A percentile compares a stretch with the other conserved stretches of the same genome.
phyloP scores from a whole-genome alignment of 2,329 filamentous ascomycete genomes.

The Hypoxylon sp. region DNA sequence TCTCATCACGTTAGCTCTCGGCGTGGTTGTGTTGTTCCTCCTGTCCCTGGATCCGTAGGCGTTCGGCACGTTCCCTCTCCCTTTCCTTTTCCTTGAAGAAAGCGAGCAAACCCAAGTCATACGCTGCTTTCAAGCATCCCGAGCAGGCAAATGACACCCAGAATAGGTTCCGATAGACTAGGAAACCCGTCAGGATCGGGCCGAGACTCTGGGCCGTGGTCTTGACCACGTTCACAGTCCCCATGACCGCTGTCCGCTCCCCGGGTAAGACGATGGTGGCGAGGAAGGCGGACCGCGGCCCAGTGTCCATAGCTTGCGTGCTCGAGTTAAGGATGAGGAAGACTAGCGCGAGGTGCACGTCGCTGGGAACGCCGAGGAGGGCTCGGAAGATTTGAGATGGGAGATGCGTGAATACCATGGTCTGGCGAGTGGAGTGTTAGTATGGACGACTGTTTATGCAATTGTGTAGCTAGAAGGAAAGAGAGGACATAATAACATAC shows the following conservation, averaged over 20 bases:
- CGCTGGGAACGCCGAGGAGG: constrained; percentile 71
- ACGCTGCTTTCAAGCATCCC: constrained; percentile 72
- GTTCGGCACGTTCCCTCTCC: constrained; percentile 36
- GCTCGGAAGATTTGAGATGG: constrained; percentile 76
- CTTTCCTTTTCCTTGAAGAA: constrained; percentile 58
- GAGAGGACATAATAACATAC: constrained; percentile 62
- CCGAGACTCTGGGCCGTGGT: constrained; percentile 74
- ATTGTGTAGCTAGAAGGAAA: constrained; percentile 40
- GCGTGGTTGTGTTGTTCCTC: constrained; percentile 17
- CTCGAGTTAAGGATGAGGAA: constrained; percentile 75
- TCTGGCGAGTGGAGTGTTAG: constrained; percentile 57
- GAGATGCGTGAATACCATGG: constrained; percentile 82
- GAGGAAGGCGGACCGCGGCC: constrained; percentile 78
- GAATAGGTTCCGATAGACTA: constrained; percentile 70
- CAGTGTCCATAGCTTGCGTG: constrained; percentile 78
- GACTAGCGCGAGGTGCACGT: constrained; percentile 67
- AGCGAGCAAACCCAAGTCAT: constrained; percentile 71
- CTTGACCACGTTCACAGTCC: constrained; percentile 77
- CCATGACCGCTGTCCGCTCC: constrained; percentile 81
- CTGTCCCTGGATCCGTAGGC: constrained; percentile 24
- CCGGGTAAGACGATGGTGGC: constrained; percentile 73
- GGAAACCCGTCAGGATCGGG: constrained; percentile 73
- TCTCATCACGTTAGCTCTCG: neutral
- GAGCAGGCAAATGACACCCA: constrained; percentile 76
- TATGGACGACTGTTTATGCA: no score